phyloP scores from a whole-genome alignment of 192 early-diverging fungal species.

The Lobosporangium transversale region DNA sequence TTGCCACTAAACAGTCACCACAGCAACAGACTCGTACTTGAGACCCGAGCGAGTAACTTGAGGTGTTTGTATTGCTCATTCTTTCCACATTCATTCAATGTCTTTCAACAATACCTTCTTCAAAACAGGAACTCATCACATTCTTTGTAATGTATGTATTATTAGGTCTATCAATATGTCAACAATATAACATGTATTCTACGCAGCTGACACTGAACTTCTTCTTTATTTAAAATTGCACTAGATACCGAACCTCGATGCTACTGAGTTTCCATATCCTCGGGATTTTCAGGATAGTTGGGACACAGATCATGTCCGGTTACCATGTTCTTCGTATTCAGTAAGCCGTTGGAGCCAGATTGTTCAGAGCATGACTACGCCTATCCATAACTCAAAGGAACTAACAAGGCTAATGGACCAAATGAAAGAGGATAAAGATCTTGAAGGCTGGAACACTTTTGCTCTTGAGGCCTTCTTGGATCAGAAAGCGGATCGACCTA shows the following conservation, averaged over 20 bases:
- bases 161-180: too few species aligned
- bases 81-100: not conserved
- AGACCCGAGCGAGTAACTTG: too few species aligned
- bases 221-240: not conserved
- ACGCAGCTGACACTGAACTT: not conserved
- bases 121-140: slow-evolving; percentile 32
- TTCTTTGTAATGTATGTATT: slow-evolving; percentile 30
- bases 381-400: slow-evolving; percentile 19
- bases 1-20: too few species aligned
- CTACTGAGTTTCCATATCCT: slow-evolving; percentile 22
- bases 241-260: slow-evolving; percentile 26
- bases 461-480: slow-evolving; percentile 34
- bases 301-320: slow-evolving; percentile 39
- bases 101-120: slow-evolving; percentile 5
- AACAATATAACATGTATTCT: not conserved
- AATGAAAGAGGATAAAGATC: slow-evolving; percentile 11
- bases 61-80: too few species aligned
- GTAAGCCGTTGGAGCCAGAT: slow-evolving; percentile 14
- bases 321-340: slow-evolving; percentile 25
- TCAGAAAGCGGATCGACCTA: slow-evolving; percentile 7
- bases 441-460: slow-evolving; percentile 1
- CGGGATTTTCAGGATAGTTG: slow-evolving; percentile 24
- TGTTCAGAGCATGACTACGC: slow-evolving; percentile 29
- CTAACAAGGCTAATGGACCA: slow-evolving; percentile 13
- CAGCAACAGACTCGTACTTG: too few species aligned